phyloP scores from a whole-genome alignment of 2,329 filamentous ascomycete species.

The Mycocentrospora acerina region DNA sequence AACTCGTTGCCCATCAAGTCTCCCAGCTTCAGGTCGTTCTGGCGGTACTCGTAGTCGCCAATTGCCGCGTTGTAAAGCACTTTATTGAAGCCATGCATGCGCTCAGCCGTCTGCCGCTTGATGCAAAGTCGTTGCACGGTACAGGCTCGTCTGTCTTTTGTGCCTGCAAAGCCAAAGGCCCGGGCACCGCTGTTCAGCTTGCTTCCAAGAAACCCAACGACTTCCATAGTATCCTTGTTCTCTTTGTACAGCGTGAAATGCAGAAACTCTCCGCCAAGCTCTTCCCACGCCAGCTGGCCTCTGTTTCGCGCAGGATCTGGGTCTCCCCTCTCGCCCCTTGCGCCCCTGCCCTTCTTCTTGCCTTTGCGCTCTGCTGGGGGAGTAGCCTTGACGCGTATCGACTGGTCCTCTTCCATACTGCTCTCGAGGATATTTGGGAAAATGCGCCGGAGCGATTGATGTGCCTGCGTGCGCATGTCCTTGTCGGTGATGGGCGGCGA shows the following conservation, averaged over 20 bases:
- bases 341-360: constrained; percentile 23
- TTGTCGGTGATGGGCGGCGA: constrained; percentile 61
- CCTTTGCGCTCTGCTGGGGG: constrained; percentile 41
- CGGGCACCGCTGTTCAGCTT: constrained; percentile 69
- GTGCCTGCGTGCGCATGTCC: constrained; percentile 62
- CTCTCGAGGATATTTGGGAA: constrained; percentile 80
- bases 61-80: constrained; percentile 63
- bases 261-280: constrained; percentile 75
- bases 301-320: constrained; percentile 24
- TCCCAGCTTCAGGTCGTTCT: constrained; percentile 73
- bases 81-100: constrained; percentile 65
- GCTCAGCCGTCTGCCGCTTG: constrained; percentile 60
- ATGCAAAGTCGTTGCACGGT: constrained; percentile 81
- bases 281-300: constrained; percentile 57
- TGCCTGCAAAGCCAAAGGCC: constrained; percentile 79
- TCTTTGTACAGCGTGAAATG: constrained; percentile 96
- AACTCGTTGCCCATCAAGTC: constrained; percentile 91
- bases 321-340: constrained; percentile 13
- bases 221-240: constrained; percentile 96
- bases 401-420: constrained; percentile 69
- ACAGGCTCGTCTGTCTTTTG: constrained; percentile 85
- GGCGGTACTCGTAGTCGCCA: constrained; percentile 79
- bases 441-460: constrained; percentile 70
- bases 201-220: constrained; percentile 73
- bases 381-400: constrained; percentile 59